Conservation (phyloP, 2,329 filamentous ascomycete species). For the Penicillium sclerotigenum region DNA sequence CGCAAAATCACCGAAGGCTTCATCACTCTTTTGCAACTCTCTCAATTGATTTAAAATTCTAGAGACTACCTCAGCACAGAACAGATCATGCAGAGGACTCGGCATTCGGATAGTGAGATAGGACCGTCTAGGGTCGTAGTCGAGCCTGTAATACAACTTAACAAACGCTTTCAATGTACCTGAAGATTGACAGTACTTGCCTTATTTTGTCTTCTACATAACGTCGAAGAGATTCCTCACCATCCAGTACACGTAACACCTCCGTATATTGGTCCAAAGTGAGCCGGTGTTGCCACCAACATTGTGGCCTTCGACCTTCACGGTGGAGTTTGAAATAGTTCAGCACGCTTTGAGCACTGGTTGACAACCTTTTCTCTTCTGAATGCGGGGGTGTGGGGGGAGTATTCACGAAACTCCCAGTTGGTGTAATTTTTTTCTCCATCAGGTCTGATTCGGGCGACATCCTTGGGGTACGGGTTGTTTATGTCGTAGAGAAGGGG, state of each 20-base stretch:
- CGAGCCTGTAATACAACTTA: conserved; percentile 1
- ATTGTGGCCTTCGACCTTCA: conserved; percentile 2
- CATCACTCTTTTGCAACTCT: not conserved
- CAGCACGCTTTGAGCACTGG: conserved; percentile 8
- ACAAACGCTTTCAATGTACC: not conserved
- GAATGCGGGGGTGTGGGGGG: not conserved
- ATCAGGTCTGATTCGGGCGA: not conserved
- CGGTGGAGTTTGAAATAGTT: conserved; percentile 7
- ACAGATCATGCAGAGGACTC: not conserved
- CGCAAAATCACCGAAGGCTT: conserved; percentile 2
- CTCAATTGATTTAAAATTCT: not conserved
- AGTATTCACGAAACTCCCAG: not conserved
- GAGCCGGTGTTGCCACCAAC: conserved; percentile 5
- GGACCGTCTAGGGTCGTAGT: conserved; percentile 7
- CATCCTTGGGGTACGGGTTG: not conserved
- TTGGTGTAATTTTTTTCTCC: not conserved
- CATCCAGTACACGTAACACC: not conserved
- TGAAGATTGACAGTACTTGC: not conserved
- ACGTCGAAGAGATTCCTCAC: conserved; percentile 1
- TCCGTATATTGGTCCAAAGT: not conserved
- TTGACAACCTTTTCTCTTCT: conserved; percentile 5
- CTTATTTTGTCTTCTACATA: conserved; percentile 5
- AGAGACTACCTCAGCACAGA: not conserved
- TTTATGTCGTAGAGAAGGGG: not conserved
- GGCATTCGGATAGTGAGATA: conserved; percentile 8